phyloP scores from a whole-genome alignment of 73 alveolate genomes.

The Symbiodinium pilosum region DNA sequence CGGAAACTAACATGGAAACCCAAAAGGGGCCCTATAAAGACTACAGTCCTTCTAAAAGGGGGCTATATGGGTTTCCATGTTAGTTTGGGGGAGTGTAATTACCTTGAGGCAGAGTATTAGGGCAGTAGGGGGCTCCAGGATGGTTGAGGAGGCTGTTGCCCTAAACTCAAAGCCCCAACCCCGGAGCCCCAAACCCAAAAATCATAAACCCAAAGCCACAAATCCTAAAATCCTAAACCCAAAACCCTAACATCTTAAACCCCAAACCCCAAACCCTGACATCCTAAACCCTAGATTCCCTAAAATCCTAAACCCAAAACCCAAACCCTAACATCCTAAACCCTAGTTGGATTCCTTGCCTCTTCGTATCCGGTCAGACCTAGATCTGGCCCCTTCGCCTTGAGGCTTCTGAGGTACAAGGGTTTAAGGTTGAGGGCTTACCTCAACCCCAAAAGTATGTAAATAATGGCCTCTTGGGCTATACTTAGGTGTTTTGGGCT shows the following conservation, averaged over 20 bases:
- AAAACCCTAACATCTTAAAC: background rate
- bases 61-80: too few relatives aligned
- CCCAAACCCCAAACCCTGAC: background rate
- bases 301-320: background rate
- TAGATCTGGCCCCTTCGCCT: slow-evolving; percentile 47
- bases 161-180: too few relatives aligned
- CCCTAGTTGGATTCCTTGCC: background rate
- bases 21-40: too few relatives aligned
- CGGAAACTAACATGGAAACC: too few relatives aligned
- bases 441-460: background rate
- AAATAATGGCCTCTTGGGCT: background rate
- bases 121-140: too few relatives aligned
- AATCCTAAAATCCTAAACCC: background rate
- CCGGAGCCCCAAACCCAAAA: background rate
- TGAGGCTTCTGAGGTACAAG: background rate
- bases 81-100: too few relatives aligned
- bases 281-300: background rate
- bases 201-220: background rate
- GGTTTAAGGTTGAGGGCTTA: background rate
- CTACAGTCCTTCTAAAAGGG: too few relatives aligned
- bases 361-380: slow-evolving; percentile 71
- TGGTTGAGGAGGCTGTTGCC: too few relatives aligned
- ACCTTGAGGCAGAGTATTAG: too few relatives aligned
- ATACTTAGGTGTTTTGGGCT: too few relatives aligned
- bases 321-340: background rate